Evolutionary conservation across 1,284 basidiomycete genomes (phyloP).

Genomic region (Cerioporus squamosus): DNA sequence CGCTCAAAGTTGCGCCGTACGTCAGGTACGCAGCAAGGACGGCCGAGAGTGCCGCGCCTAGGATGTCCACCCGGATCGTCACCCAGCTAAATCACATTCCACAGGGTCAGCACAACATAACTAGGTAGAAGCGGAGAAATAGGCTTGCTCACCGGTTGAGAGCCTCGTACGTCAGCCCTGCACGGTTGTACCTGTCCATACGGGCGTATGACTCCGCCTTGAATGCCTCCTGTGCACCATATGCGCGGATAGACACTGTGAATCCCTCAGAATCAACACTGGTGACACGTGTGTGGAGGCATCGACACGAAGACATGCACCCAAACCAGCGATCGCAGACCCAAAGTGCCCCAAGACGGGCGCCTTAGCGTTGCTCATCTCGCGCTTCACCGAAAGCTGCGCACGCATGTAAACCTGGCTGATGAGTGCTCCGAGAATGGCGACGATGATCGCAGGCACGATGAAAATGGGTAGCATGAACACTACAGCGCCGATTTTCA

Average conservation of each 20-base stretch:
- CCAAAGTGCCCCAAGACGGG: conserved; percentile 75
- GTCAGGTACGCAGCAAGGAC: conserved; percentile 58
- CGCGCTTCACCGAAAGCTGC: conserved; percentile 77
- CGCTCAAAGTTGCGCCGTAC: conserved; percentile 43
- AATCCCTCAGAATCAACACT: neutral
- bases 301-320: conserved; percentile 39
- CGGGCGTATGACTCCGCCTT: conserved; percentile 45
- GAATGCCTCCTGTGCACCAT: conserved; percentile 55
- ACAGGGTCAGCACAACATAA: neutral
- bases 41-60: conserved; percentile 55
- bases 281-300: neutral
- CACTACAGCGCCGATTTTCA: conserved; percentile 46
- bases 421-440: conserved; percentile 46
- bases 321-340: conserved; percentile 66
- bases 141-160: conserved; percentile 47
- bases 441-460: conserved; percentile 43
- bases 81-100: conserved; percentile 15
- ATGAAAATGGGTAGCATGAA: conserved; percentile 46
- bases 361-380: conserved; percentile 69
- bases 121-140: neutral
- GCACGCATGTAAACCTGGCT: conserved; percentile 65
- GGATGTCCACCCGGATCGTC: conserved; percentile 41
- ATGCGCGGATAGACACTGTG: conserved; percentile 64
- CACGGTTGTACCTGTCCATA: conserved; percentile 53
- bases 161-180: conserved; percentile 54